Evolutionary conservation across 371 early-diverging fungal species (phyloP).

Genomic region (Entomophthora muscae): DNA sequence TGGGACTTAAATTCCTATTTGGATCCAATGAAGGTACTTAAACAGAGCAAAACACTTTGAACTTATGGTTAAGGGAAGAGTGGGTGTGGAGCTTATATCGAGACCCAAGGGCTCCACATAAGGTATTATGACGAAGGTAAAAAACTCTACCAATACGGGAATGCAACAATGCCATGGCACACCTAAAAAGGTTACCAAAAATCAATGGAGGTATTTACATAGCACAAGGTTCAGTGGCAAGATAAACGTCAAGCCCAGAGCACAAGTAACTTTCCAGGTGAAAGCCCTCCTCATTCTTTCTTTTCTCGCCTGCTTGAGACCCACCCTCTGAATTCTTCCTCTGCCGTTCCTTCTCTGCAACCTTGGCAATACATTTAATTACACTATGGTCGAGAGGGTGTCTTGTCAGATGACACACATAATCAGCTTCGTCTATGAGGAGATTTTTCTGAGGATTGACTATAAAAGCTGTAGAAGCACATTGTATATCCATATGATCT

Average conservation of each 20-base stretch:
- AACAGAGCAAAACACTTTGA: constrained; percentile 6
- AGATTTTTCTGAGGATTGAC: neutral
- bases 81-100: constrained; percentile 50
- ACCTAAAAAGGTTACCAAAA: constrained; percentile 20
- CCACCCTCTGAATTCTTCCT: constrained; percentile 10
- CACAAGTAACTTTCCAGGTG: constrained; percentile 24
- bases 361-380: neutral
- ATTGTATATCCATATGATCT: neutral
- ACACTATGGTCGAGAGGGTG: neutral
- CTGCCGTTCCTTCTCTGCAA: constrained; percentile 5
- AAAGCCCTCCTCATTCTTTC: constrained; percentile 12
- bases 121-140: constrained; percentile 29
- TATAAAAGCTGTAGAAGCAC: neutral
- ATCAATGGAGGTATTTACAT: constrained; percentile 23
- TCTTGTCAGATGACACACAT: neutral
- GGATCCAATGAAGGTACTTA: no score
- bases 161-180: constrained; percentile 62
- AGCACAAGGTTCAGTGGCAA: constrained; percentile 45
- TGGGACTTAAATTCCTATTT: no score
- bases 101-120: constrained; percentile 45
- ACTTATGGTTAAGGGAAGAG: constrained; percentile 51
- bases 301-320: constrained; percentile 7
- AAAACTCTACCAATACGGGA: constrained; percentile 58
- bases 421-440: neutral
- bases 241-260: constrained; percentile 36